A percentile compares a stretch with the other conserved stretches of the same genome.
Conservation (phyloP, 257 asterid species). For the Fraxinus excelsior region DNA sequence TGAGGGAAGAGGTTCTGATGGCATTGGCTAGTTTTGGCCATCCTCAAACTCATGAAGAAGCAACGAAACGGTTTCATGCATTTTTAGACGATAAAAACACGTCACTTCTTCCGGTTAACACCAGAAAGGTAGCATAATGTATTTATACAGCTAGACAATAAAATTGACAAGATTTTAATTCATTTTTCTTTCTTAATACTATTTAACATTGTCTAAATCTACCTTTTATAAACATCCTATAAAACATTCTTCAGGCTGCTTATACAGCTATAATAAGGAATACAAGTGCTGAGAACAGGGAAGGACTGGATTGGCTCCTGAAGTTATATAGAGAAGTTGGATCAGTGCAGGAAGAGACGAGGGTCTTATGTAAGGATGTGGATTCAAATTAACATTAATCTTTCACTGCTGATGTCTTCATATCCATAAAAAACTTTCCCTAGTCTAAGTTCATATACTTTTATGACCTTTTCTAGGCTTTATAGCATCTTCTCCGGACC, state of each 20-base stretch:
- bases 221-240: not conserved
- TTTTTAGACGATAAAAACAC: constrained; percentile 34
- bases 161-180: not conserved
- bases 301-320: constrained; percentile 29
- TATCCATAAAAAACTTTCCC: not conserved
- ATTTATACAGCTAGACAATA: not conserved
- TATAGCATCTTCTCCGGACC: constrained; percentile 39
- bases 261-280: constrained; percentile 38
- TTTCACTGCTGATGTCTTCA: not conserved
- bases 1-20: constrained; percentile 38
- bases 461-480: constrained; percentile 30
- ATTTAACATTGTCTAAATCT: not conserved
- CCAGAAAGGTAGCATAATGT: constrained; percentile 36
- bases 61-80: constrained; percentile 37
- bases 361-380: constrained; percentile 37
- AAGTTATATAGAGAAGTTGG: constrained; percentile 36
- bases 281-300: constrained; percentile 25
- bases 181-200: not conserved
- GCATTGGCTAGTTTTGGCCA: constrained; percentile 43
- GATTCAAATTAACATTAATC: not conserved
- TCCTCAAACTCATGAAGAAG: constrained; percentile 39
- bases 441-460: constrained; percentile 5
- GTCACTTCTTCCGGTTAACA: constrained; percentile 38
- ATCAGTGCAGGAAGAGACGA: constrained; percentile 35
- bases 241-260: constrained; percentile 32